Evolutionary conservation across 2,329 filamentous ascomycete genomes (phyloP).

Genomic region (Cordyceps javanica): DNA sequence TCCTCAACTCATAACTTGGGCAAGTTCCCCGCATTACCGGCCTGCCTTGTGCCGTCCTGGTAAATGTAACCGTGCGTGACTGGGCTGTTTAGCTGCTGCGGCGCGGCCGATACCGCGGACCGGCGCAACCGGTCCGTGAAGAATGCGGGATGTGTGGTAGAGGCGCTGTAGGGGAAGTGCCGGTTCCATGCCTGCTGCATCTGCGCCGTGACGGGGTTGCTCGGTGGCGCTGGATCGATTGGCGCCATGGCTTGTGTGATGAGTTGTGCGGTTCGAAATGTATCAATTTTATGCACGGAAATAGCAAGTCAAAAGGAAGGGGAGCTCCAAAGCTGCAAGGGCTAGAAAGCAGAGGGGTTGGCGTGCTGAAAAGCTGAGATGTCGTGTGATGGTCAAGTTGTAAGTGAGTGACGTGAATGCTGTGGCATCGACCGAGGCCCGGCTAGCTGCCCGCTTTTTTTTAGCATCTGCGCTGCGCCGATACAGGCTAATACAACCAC

Average conservation of each 20-base stretch:
- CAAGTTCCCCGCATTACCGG: constrained; percentile 17
- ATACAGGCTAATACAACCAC: background rate
- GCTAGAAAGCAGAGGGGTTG: background rate
- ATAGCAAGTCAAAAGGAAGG: too few relatives aligned
- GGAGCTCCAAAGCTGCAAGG: too few relatives aligned
- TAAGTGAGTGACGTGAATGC: constrained; percentile 4
- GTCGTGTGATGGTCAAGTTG: background rate
- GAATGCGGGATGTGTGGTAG: constrained; percentile 67
- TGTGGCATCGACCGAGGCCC: constrained; percentile 3
- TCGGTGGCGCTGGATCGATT: background rate
- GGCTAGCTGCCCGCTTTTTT: background rate
- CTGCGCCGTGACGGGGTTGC: background rate
- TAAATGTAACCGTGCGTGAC: constrained; percentile 58
- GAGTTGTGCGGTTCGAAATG: background rate
- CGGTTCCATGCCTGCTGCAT: constrained; percentile 19
- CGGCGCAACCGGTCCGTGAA: constrained; percentile 60
- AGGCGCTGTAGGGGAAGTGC: constrained; percentile 42
- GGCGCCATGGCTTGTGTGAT: background rate
- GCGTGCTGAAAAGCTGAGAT: background rate
- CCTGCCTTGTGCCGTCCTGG: constrained; percentile 34
- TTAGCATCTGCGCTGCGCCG: background rate
- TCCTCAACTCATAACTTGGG: constrained; percentile 32
- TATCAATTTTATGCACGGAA: too few relatives aligned
- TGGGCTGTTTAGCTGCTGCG: constrained; percentile 32
- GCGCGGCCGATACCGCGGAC: constrained; percentile 36